Percentiles rank a stretch among this genome's conserved stretches.
These are phyloP conservation scores for Colletotrichum australisinense DNA, from an alignment of 2,329 filamentous ascomycete species.

Conservation along the genomic window DNA sequence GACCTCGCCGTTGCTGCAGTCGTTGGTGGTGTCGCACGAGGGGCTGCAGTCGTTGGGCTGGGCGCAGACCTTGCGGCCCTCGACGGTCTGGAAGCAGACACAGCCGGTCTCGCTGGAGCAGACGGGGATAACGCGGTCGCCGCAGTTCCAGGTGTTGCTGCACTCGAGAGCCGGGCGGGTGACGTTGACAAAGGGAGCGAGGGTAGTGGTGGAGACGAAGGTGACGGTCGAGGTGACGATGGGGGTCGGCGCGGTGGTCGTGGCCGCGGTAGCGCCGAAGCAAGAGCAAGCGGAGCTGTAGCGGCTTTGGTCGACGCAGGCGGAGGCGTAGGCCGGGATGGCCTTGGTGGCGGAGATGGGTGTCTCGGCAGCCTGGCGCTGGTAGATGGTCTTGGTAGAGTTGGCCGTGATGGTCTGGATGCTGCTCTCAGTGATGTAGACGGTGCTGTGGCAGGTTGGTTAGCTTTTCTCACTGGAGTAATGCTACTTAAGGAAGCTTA, in stretches of 20 bases:
- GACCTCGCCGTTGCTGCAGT: conserved; percentile 22
- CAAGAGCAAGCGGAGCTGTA: conserved; percentile 45
- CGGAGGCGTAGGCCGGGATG: conserved; percentile 53
- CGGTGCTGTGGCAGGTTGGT: conserved; percentile 8
- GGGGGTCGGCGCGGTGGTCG: conserved; percentile 49
- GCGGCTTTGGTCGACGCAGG: conserved; percentile 36
- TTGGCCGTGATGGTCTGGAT: conserved; percentile 17
- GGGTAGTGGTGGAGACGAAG: conserved; percentile 37
- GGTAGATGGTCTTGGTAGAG: conserved; percentile 11
- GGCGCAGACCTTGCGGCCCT: conserved; percentile 27
- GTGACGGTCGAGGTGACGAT: conserved; percentile 54
- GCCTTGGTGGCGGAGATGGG: conserved; percentile 62
- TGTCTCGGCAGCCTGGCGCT: conserved; percentile 44
- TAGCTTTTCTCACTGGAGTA: too few species aligned
- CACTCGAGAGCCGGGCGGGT: conserved; percentile 13
- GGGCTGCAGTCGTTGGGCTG: conserved; percentile 17
- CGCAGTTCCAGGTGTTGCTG: conserved; percentile 19
- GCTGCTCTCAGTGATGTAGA: conserved; percentile 25
- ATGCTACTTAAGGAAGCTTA: conserved; percentile 41
- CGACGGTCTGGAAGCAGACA: conserved; percentile 26
- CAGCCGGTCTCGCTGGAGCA: conserved; percentile 19
- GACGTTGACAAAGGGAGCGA: conserved; percentile 18
- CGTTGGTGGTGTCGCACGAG: conserved; percentile 13
- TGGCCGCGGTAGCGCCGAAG: conserved; percentile 39
- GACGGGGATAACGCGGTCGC: conserved; percentile 3